Conservation (phyloP, 176 grass and related monocot species). For the Hsuehochloa calcarea region DNA sequence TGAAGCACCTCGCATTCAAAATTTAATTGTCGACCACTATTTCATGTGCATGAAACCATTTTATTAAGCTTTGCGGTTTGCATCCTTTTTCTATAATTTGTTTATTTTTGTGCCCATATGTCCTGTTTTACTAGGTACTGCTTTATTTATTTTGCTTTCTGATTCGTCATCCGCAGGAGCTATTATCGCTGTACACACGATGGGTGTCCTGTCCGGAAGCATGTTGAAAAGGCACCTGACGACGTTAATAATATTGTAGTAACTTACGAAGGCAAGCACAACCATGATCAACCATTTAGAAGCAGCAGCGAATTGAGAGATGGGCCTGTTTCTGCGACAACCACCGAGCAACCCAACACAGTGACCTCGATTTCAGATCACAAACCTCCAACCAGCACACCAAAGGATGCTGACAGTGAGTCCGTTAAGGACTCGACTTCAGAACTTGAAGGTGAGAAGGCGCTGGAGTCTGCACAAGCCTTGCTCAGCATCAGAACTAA, state of each 20-base stretch:
- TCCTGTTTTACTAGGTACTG: neutral
- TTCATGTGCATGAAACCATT: neutral
- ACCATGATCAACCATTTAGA: constrained; percentile 67
- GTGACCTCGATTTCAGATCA: constrained; percentile 13
- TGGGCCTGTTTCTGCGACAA: constrained; percentile 23
- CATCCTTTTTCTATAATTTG: constrained; percentile 3
- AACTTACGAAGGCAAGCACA: constrained; percentile 98
- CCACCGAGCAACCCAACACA: constrained; percentile 34
- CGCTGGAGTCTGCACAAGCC: constrained; percentile 62
- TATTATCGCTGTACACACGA: constrained; percentile 95
- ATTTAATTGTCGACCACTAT: neutral
- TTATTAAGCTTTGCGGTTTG: neutral
- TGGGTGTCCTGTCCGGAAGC: constrained; percentile 97
- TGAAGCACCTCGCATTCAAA: neutral
- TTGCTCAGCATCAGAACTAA: constrained; percentile 65
- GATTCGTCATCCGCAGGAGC: constrained; percentile 58
- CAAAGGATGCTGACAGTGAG: constrained; percentile 35
- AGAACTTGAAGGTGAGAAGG: constrained; percentile 66
- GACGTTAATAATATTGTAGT: constrained; percentile 79
- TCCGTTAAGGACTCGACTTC: constrained; percentile 20
- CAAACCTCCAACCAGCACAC: constrained; percentile 30
- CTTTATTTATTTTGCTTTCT: constrained; percentile 34
- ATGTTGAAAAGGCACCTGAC: constrained; percentile 84
- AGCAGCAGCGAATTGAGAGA: constrained; percentile 33
- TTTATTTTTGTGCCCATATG: constrained; percentile 7